Evolutionary conservation across 495 filamentous ascomycete genomes (phyloP).

Genomic region (Hypoxylon fragiforme): DNA sequence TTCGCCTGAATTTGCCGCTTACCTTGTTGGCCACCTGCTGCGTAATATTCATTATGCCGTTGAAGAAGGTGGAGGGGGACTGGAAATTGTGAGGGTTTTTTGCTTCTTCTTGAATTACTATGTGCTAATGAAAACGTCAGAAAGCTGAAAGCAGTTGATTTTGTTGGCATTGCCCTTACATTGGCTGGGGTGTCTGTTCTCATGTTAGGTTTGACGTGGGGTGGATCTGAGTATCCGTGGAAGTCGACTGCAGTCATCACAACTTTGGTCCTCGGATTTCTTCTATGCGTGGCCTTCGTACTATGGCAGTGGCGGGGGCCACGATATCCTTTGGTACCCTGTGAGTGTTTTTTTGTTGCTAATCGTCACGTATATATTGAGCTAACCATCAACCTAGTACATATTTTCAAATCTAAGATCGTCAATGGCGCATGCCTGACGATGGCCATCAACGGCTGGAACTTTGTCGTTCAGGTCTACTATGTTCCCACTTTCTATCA

Average conservation of each 20-base stretch:
- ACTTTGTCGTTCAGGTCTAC: constrained; percentile 57
- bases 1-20: constrained; percentile 55
- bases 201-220: constrained; percentile 53
- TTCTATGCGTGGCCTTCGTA: constrained; percentile 49
- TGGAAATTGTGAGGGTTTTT: constrained; percentile 45
- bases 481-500: constrained; percentile 62
- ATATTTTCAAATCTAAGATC: constrained; percentile 54
- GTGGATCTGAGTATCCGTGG: constrained; percentile 57
- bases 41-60: constrained; percentile 57
- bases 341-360: constrained; percentile 21
- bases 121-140: constrained; percentile 17
- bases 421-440: constrained; percentile 57
- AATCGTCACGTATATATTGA: too few species aligned
- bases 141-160: constrained; percentile 56
- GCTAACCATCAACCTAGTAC: constrained; percentile 40
- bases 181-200: constrained; percentile 28
- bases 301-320: constrained; percentile 53
- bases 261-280: constrained; percentile 51
- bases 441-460: constrained; percentile 61
- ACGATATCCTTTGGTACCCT: constrained; percentile 39
- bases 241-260: constrained; percentile 51
- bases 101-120: not conserved
- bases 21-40: constrained; percentile 47
- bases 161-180: constrained; percentile 36
- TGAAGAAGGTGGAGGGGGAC: constrained; percentile 52